Evolutionary conservation across 345 rosid genomes (phyloP), one percentile per base, ranked within the genome.

Genomic region (Eucalyptus cladocalyx): DNA sequence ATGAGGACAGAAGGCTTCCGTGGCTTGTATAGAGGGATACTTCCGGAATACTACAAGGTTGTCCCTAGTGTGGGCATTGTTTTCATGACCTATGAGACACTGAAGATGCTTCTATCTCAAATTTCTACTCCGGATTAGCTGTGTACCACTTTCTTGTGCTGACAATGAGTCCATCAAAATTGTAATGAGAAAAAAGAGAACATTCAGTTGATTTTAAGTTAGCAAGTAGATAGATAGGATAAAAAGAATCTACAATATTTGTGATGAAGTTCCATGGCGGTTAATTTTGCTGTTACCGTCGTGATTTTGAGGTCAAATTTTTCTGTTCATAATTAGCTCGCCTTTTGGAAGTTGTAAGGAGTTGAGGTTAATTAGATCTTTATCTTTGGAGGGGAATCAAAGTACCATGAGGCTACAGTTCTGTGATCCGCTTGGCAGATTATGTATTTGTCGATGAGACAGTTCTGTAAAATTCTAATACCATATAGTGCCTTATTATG

Each of bases 21-120:
- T 54, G 99, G 99, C 69, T 88, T 98, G 90, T 98, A 98, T 72
- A 95, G 99, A 92, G 99, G 99, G 92, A 95, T 98, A 87, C 89
- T 97, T 93, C 99, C 99, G 1, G 99, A 97, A 88, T 98, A 96
- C 93, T 98, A 93, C 95, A 98, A 98, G 93, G 99, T 97, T 30
- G 97, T 96, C 88, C 99, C 99, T 30, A 94, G 99, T 43, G 99
- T 97, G 26, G 98, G 99, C 91, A 98, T 98, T 50, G 92, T 93
- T 90, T 98, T 98, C 94, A 96, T 96, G 99, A 94, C 98, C 6
- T 96, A 94, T 47, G 99, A 98, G 93, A 90, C 95, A 23, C 88
- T 98, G 89, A 96, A 95, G 90, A 91, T 54, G 89, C 93, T 94
- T 88, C 91, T 97, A 32, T 91, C 96, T 42, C 87, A 91, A 88